phyloP scores from a whole-genome alignment of 2,329 filamentous ascomycete species.

The Truncatella angustata region DNA sequence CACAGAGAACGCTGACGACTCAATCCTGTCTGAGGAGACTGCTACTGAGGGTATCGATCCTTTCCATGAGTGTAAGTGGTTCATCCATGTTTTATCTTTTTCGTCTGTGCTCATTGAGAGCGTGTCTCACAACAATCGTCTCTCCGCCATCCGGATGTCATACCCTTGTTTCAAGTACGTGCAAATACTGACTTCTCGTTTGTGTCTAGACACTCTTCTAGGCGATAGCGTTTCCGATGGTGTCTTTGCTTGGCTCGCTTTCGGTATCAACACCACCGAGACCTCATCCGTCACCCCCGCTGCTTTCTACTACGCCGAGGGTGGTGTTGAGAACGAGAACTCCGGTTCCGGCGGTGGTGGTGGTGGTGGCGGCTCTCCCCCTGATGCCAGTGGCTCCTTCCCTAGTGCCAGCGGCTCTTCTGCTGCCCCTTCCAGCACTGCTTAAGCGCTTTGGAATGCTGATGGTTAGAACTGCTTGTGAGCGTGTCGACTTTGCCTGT shows the following conservation, averaged over 20 bases:
- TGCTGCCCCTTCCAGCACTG: conserved; percentile 3
- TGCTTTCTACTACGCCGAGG: conserved; percentile 18
- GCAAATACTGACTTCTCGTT: too few species aligned
- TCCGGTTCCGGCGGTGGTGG: conserved; percentile 2
- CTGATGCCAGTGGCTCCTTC: conserved; percentile 3
- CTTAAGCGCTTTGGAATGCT: neutral
- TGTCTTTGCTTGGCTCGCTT: conserved; percentile 6
- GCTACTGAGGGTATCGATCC: conserved; percentile 4
- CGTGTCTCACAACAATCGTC: too few species aligned
- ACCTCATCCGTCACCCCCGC: conserved; percentile 13
- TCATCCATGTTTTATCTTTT: too few species aligned
- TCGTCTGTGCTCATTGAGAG: too few species aligned
- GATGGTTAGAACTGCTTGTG: neutral
- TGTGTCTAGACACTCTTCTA: too few species aligned
- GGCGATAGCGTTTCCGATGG: conserved; percentile 4
- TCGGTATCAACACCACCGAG: conserved; percentile 15
- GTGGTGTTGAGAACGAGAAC: conserved; percentile 14
- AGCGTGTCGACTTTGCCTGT: neutral
- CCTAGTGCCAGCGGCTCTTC: too few species aligned
- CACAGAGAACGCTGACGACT: conserved; percentile 2
- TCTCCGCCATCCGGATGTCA: too few species aligned
- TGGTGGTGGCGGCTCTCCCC: neutral
- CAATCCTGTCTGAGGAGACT: conserved; percentile 1
- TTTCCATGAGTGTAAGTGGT: conserved; percentile 3
- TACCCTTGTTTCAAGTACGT: too few species aligned